phyloP scores from a whole-genome alignment of 1,139 yeast species.

The Candida gigantensis region DNA sequence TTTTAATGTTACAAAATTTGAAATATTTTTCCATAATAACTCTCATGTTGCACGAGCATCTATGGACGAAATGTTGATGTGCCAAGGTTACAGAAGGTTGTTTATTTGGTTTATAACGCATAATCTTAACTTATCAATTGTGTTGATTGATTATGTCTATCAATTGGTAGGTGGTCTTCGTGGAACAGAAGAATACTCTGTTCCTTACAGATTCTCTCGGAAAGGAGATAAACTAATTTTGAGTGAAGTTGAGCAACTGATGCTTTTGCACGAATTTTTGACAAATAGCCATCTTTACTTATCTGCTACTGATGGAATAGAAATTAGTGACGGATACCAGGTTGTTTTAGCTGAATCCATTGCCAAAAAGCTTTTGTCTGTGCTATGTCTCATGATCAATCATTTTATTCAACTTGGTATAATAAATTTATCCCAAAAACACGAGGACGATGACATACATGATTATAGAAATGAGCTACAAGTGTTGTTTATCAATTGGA shows the following conservation, averaged over 20 bases:
- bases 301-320: slow-evolving; percentile 40
- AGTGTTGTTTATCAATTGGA: slow-evolving; percentile 60
- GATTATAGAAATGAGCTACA: slow-evolving; percentile 61
- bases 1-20: slow-evolving; percentile 44
- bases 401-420: slow-evolving; percentile 47
- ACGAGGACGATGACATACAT: slow-evolving; percentile 26
- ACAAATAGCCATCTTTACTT: slow-evolving; percentile 54
- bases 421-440: slow-evolving; percentile 35
- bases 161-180: slow-evolving; percentile 57
- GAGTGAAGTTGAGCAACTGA: slow-evolving; percentile 58
- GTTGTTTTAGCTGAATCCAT: slow-evolving; percentile 40
- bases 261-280: slow-evolving; percentile 71
- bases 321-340: slow-evolving; percentile 36
- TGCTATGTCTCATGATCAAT: slow-evolving; percentile 62
- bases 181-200: slow-evolving; percentile 35
- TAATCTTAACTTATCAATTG: slow-evolving; percentile 52
- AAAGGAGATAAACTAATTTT: slow-evolving; percentile 48
- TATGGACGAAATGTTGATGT: slow-evolving; percentile 71
- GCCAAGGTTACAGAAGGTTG: slow-evolving; percentile 58
- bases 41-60: slow-evolving; percentile 52
- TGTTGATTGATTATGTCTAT: slow-evolving; percentile 56
- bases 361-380: slow-evolving; percentile 50
- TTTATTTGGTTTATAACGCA: slow-evolving; percentile 71
- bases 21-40: slow-evolving; percentile 36
- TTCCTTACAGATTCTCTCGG: slow-evolving; percentile 51